phyloP scores from a whole-genome alignment of 2,329 filamentous ascomycete genomes.

The Fonsecaea pedrosoi region DNA sequence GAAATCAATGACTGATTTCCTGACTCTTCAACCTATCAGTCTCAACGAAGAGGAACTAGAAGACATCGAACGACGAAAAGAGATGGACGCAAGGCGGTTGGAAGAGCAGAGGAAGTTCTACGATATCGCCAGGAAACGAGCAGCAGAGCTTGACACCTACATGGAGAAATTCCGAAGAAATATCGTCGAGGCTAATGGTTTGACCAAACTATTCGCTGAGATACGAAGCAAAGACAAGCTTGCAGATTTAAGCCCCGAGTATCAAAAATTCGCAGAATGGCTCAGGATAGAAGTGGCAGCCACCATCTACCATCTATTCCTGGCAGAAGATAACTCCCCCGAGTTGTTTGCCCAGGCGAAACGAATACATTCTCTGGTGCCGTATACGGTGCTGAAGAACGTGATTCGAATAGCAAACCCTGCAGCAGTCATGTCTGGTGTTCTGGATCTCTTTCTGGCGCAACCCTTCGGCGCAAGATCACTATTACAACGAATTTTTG shows the following conservation, averaged over 20 bases:
- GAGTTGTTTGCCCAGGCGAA: conserved; percentile 94
- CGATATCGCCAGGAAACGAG: conserved; percentile 88
- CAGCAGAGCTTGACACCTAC: conserved; percentile 92
- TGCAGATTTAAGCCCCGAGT: conserved; percentile 87
- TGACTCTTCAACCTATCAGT: conserved; percentile 74
- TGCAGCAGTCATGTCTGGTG: conserved; percentile 93
- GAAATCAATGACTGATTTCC: conserved; percentile 81
- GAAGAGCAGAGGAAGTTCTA: conserved; percentile 95
- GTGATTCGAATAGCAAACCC: conserved; percentile 96
- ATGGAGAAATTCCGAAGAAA: conserved; percentile 83
- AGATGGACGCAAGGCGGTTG: conserved; percentile 83
- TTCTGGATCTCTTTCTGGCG: conserved; percentile 92
- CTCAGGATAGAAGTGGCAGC: conserved; percentile 95
- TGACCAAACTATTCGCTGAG: conserved; percentile 90
- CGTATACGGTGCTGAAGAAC: conserved; percentile 92
- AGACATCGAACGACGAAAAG: conserved; percentile 80
- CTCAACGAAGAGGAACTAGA: conserved; percentile 81
- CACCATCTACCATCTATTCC: conserved; percentile 94
- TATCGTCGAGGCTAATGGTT: conserved; percentile 76
- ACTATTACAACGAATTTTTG: conserved; percentile 92
- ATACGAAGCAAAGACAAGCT: conserved; percentile 90
- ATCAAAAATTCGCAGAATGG: conserved; percentile 98
- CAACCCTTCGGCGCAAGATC: conserved; percentile 92
- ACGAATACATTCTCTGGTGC: conserved; percentile 91
- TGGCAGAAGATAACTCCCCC: conserved; percentile 97